Percentiles rank a stretch among this genome's conserved stretches.
These are phyloP conservation scores for Kodamaea sp. DNA, from an alignment of 1,139 yeast genomes.

Conservation along the genomic window DNA sequence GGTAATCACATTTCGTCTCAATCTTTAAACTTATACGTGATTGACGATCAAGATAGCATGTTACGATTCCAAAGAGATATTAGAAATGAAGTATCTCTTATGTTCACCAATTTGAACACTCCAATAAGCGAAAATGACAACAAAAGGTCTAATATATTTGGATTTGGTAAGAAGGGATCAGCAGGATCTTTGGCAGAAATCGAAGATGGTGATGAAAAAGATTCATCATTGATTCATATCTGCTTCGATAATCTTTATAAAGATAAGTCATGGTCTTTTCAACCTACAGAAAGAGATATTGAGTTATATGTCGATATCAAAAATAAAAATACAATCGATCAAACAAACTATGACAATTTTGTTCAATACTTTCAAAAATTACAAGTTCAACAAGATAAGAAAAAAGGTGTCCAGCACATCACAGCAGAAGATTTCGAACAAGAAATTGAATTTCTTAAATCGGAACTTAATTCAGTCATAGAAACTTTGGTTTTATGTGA, in stretches of 20 bases:
- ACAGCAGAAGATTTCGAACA: constrained; percentile 33
- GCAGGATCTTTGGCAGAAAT: not conserved
- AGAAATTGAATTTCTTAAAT: constrained; percentile 26
- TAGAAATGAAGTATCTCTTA: constrained; percentile 27
- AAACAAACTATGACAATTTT: constrained; percentile 36
- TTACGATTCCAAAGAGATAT: constrained; percentile 33
- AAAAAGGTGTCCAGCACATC: constrained; percentile 13
- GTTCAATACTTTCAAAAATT: constrained; percentile 33
- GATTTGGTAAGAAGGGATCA: not conserved
- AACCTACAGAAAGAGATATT: constrained; percentile 31
- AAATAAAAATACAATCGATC: constrained; percentile 29
- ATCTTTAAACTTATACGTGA: constrained; percentile 31
- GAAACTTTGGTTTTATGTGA: constrained; percentile 30
- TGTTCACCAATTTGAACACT: constrained; percentile 37
- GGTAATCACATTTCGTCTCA: constrained; percentile 36
- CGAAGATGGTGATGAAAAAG: constrained; percentile 2
- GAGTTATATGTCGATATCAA: constrained; percentile 35
- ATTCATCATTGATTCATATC: constrained; percentile 29
- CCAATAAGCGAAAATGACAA: constrained; percentile 11
- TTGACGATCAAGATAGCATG: constrained; percentile 36
- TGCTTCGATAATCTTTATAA: constrained; percentile 44
- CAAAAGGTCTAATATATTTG: constrained; percentile 7
- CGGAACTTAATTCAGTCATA: constrained; percentile 30
- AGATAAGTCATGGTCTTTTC: constrained; percentile 45
- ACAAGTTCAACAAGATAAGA: constrained; percentile 12